Evolutionary conservation across 2,329 filamentous ascomycete genomes (phyloP), one percentile per base, ranked within the genome.

Genomic region (Sarocladium kiliense): DNA sequence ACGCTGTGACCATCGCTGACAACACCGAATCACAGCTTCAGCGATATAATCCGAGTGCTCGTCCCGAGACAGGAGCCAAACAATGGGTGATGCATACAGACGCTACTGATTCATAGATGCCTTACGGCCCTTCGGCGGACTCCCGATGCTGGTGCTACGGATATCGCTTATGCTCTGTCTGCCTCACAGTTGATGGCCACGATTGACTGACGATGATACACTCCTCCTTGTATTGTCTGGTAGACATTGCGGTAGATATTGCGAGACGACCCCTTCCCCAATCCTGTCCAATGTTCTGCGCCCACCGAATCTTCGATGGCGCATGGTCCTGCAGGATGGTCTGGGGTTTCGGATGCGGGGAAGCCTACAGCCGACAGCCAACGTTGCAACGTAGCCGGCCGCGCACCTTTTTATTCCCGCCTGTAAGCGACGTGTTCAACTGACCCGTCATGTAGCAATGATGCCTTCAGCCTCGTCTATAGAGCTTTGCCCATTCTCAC

Each of bases 281-380:
- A 7, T 32, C 7, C 36, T n/a, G 18, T 19, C 23, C 21, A 19
- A 12, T 26, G 11, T 18, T 21, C 25, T n/a, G 44, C 44, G 41
- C 18, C 41, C 41, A 18, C n/a, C 27, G 41, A 45, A 51, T 51
- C 47, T 26, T 34, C 19, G 47, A 51, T 51, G 16, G 47, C 27
- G 27, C 47, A 36, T 34, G n/a, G 30, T 25, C 47, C 47, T 51
- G 47, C 47, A 51, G 18, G 27, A 51, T 21, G 25, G 47, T 36
- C 26, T 51, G 47, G 47, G 47, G 47, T 51, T 44, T 21, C 27
- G 34, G n/a, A 18, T 51, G 47, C 47, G 47, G 47, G 47, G 47
- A 51, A 51, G 12, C n/a, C 14, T 10, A n/a, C 10, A 51, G 11
- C 18, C 27, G 47, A 19, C 9, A 27, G 18, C 30, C 47, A 21